These are phyloP conservation scores for Cladosporium sp. DNA, from an alignment of 2,329 filamentous ascomycete species.

Conservation along the genomic window DNA sequence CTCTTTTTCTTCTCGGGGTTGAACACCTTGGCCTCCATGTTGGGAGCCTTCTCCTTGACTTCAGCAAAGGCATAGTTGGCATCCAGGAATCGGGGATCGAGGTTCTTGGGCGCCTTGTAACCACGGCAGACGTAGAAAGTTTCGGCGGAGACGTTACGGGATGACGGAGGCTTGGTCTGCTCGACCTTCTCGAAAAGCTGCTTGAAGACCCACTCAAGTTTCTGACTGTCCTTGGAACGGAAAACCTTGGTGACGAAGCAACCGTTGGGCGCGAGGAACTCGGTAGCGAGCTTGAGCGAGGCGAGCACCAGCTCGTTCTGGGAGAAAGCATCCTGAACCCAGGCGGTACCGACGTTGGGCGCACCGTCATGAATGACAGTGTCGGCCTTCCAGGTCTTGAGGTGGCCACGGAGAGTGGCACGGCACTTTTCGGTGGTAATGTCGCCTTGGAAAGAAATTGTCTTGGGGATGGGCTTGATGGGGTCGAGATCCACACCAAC, in stretches of 20 bases:
- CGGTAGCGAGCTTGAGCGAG: conserved; percentile 88
- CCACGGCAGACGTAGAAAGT: conserved; percentile 97
- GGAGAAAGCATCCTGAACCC: conserved; percentile 97
- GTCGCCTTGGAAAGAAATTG: conserved; percentile 95
- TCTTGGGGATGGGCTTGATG: conserved; percentile 92
- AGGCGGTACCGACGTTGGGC: conserved; percentile 95
- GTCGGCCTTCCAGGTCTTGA: conserved; percentile 96
- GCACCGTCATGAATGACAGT: conserved; percentile 95
- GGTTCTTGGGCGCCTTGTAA: conserved; percentile 89
- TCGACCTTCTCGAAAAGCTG: conserved; percentile 95
- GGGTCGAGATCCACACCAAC: conserved; percentile 91
- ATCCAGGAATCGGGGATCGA: conserved; percentile 92
- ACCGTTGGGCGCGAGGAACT: conserved; percentile 86
- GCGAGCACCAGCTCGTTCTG: conserved; percentile 92
- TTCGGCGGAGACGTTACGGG: conserved; percentile 93
- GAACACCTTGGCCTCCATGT: conserved; percentile 97
- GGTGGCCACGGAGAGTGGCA: conserved; percentile 80
- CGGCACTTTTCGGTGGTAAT: conserved; percentile 97
- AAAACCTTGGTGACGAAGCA: conserved; percentile 98
- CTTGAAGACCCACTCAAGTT: conserved; percentile 94
- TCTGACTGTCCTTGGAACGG: conserved; percentile 94
- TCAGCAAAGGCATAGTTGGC: conserved; percentile 89
- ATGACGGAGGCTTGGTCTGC: conserved; percentile 94
- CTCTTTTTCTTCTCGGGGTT: conserved; percentile 97
- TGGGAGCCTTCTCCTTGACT: conserved; percentile 78